phyloP scores from a whole-genome alignment of 805 yeast genomes.

The Suhomyces prunicola region DNA sequence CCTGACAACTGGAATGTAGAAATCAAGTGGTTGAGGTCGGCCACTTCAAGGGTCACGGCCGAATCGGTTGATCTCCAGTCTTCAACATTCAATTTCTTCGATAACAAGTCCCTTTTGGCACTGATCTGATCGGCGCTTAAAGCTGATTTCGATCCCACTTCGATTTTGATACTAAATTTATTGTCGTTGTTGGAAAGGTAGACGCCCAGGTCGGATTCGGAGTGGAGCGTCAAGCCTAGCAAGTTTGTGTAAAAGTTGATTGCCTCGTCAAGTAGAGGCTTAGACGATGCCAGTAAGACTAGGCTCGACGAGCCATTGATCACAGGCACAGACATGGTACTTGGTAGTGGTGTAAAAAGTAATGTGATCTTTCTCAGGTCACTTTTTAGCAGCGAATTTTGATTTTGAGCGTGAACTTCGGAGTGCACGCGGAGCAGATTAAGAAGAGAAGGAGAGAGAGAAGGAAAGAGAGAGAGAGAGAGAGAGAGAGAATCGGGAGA shows the following conservation, averaged over 20 bases:
- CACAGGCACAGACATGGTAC: conserved; percentile 29
- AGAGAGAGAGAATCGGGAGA: too few species aligned
- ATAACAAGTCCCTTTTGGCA: conserved; percentile 10
- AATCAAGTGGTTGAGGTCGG: conserved; percentile 38
- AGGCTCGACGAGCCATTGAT: conserved; percentile 58
- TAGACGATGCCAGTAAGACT: conserved; percentile 50
- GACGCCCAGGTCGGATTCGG: conserved; percentile 15
- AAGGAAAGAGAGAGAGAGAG: background rate
- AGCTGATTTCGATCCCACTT: conserved; percentile 12
- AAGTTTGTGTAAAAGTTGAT: conserved; percentile 52
- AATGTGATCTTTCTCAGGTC: background rate
- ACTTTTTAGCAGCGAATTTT: background rate
- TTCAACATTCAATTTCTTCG: conserved; percentile 15
- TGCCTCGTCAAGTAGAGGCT: conserved; percentile 42
- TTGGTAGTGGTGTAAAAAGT: background rate
- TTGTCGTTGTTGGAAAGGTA: conserved; percentile 23
- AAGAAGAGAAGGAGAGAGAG: background rate
- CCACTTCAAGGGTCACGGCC: conserved; percentile 45
- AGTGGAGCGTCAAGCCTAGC: conserved; percentile 23
- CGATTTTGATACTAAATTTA: conserved; percentile 19
- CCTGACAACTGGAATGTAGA: conserved; percentile 27
- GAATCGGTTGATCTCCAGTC: conserved; percentile 53
- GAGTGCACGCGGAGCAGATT: background rate
- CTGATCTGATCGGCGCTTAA: conserved; percentile 17
- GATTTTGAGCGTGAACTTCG: background rate